phyloP scores from a whole-genome alignment of 2,329 filamentous ascomycete genomes.

The Colletotrichum sp. region DNA sequence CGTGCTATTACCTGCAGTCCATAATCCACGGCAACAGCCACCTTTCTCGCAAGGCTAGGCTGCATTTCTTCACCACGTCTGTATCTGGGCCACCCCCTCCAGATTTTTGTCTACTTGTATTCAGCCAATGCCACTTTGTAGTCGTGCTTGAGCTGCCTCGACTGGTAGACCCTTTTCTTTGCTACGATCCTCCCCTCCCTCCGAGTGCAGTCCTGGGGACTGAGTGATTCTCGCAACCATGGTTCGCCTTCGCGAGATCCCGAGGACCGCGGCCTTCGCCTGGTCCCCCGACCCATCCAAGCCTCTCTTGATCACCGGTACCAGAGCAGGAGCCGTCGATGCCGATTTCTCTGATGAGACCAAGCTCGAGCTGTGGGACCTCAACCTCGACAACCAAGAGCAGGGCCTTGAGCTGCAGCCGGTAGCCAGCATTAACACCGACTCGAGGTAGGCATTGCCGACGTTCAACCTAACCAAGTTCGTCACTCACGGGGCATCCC shows the following conservation, averaged over 20 bases:
- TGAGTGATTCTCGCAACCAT: constrained; percentile 57
- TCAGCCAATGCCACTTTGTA: constrained; percentile 18
- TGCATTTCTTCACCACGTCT: constrained; percentile 4
- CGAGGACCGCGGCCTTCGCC: constrained; percentile 94
- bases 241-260: constrained; percentile 96
- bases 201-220: constrained; percentile 21
- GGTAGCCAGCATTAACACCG: constrained; percentile 80
- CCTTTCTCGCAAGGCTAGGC: constrained; percentile 14
- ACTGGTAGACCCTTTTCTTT: background rate
- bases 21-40: constrained; percentile 11
- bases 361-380: constrained; percentile 94
- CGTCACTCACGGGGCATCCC: background rate
- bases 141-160: background rate
- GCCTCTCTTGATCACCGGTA: constrained; percentile 90
- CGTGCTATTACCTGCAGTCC: background rate
- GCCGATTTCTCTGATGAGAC: constrained; percentile 98
- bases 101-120: background rate
- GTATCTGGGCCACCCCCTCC: constrained; percentile 2
- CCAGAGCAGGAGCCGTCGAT: constrained; percentile 91
- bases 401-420: constrained; percentile 86
- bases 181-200: background rate
- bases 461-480: background rate
- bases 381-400: constrained; percentile 78
- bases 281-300: constrained; percentile 85
- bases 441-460: constrained; percentile 73